Evolutionary conservation across 805 yeast genomes (phyloP).

Genomic region (Jamesozyma jinghongensis): DNA sequence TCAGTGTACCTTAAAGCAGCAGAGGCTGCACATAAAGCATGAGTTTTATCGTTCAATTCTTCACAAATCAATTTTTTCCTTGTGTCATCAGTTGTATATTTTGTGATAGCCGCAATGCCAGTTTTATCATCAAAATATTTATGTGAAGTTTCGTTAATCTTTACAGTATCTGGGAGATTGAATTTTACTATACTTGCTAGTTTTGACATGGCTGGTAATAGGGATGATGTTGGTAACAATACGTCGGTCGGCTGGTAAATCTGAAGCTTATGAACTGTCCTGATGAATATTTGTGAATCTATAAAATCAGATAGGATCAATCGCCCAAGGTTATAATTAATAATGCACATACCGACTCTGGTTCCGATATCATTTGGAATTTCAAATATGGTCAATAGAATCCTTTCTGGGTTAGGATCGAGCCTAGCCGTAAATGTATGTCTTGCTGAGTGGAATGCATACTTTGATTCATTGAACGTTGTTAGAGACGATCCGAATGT

Average conservation of each 20-base stretch:
- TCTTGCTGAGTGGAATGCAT: background rate
- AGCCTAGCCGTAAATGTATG: background rate
- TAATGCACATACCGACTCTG: constrained; percentile 34
- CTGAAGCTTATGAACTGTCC: constrained; percentile 36
- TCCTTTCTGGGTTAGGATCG: constrained; percentile 7
- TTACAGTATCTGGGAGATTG: constrained; percentile 22
- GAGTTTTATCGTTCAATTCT: constrained; percentile 24
- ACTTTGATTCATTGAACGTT: background rate
- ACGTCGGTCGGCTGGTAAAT: constrained; percentile 31
- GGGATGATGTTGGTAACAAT: constrained; percentile 27
- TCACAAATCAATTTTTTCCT: constrained; percentile 5
- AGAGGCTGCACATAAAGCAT: constrained; percentile 29
- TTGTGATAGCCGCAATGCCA: constrained; percentile 20
- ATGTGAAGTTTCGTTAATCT: constrained; percentile 20
- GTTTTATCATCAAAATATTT: constrained; percentile 19
- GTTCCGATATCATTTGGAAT: constrained; percentile 19
- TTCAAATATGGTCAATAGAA: constrained; percentile 26
- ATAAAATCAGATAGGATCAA: constrained; percentile 31
- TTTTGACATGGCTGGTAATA: constrained; percentile 25
- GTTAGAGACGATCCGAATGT: background rate
- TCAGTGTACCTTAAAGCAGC: constrained; percentile 28
- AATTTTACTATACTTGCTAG: constrained; percentile 31
- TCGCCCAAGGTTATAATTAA: constrained; percentile 33
- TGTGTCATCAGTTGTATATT: constrained; percentile 12
- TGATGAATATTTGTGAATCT: constrained; percentile 39